Evolutionary conservation across 371 early-diverging fungal species (phyloP).

Genomic region (Sporodiniella umbellata): DNA sequence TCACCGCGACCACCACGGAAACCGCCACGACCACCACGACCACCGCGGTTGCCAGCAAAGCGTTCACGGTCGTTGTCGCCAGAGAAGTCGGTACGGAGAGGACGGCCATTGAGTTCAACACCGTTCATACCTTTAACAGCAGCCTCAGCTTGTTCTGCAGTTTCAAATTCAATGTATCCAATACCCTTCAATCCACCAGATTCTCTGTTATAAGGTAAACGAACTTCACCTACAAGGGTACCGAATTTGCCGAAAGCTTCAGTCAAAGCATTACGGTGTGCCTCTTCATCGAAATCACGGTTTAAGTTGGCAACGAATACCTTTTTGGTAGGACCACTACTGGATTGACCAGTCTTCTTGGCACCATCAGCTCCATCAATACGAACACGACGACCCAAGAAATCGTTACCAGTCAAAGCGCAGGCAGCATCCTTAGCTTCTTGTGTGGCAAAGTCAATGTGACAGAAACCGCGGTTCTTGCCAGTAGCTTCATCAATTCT

Average conservation of each 20-base stretch:
- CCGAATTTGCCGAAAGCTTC: conserved; percentile 80
- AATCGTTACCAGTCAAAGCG: conserved; percentile 55
- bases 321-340: conserved; percentile 51
- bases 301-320: conserved; percentile 93
- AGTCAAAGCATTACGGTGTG: conserved; percentile 82
- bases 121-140: conserved; percentile 69
- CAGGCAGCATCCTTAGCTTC: conserved; percentile 63
- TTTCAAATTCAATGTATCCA: conserved; percentile 70
- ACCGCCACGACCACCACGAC: conserved; percentile 17
- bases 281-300: conserved; percentile 88
- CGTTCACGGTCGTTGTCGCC: conserved; percentile 42
- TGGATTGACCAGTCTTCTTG: conserved; percentile 34
- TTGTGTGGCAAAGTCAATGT: conserved; percentile 61
- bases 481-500: conserved; percentile 54
- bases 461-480: conserved; percentile 69
- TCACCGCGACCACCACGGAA: conserved; percentile 23
- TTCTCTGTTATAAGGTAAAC: conserved; percentile 66
- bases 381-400: conserved; percentile 66
- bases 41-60: conserved; percentile 33
- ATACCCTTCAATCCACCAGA: conserved; percentile 71
- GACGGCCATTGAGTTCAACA: conserved; percentile 63
- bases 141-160: conserved; percentile 60
- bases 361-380: conserved; percentile 39
- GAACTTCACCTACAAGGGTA: conserved; percentile 67
- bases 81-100: conserved; percentile 62